Evolutionary conservation across 345 rosid species (phyloP).

Genomic region (Citropsis articulata): DNA sequence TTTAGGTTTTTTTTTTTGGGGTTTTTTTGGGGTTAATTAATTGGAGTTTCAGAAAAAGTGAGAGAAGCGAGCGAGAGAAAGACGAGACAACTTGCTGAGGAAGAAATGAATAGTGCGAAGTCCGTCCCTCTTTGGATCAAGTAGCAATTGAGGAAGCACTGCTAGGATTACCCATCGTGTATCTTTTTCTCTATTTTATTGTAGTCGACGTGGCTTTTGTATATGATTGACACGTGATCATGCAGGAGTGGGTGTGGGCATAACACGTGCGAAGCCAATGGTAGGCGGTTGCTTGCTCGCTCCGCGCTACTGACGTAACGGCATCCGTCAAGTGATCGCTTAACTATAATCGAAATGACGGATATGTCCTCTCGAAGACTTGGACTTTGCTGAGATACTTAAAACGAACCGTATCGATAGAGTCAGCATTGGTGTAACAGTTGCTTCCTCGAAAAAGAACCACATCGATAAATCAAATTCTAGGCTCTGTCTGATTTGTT

Average conservation of each 20-base stretch:
- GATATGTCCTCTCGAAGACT: neutral
- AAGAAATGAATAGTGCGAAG: neutral
- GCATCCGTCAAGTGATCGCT: neutral
- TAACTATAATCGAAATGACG: neutral
- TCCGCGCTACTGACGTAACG: neutral
- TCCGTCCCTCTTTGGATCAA: neutral
- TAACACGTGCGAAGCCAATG: conserved; percentile 5
- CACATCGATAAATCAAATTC: neutral
- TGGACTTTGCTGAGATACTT: neutral
- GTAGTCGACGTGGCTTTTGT: neutral
- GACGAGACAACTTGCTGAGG: neutral
- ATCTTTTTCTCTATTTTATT: too few species aligned
- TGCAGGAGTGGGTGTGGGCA: neutral
- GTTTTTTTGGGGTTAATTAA: neutral
- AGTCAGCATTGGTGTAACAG: too few species aligned
- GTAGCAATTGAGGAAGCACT: neutral
- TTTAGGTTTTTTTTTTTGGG: neutral
- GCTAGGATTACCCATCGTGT: neutral
- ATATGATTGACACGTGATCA: neutral
- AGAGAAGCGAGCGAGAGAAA: neutral
- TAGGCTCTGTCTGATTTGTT: neutral
- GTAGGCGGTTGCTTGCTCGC: neutral
- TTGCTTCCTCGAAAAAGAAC: neutral
- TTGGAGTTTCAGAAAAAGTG: neutral
- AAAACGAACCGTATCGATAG: neutral